Evolutionary conservation across 495 filamentous ascomycete genomes (phyloP).

Genomic region (Penicillium malachiteum): DNA sequence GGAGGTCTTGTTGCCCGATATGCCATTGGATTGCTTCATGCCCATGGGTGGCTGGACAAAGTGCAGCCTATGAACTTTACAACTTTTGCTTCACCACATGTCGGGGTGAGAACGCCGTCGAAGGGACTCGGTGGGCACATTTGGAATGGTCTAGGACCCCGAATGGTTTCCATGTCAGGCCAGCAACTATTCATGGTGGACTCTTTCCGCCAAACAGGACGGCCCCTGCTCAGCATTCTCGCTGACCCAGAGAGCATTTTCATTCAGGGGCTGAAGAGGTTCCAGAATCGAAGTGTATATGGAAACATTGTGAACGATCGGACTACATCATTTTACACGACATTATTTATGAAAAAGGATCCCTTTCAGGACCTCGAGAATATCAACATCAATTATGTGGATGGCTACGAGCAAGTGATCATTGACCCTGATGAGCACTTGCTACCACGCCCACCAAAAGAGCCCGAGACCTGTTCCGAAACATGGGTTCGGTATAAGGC

Average conservation of each 20-base stretch:
- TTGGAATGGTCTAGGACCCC: slow-evolving; percentile 79
- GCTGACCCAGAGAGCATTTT: slow-evolving; percentile 86
- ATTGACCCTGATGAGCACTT: slow-evolving; percentile 67
- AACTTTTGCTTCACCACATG: slow-evolving; percentile 87
- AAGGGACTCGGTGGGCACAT: slow-evolving; percentile 63
- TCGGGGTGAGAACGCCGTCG: slow-evolving; percentile 77
- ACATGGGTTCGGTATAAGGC: slow-evolving; percentile 27
- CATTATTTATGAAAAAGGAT: slow-evolving; percentile 68
- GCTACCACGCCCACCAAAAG: slow-evolving; percentile 36
- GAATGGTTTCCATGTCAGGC: slow-evolving; percentile 75
- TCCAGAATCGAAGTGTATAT: slow-evolving; percentile 73
- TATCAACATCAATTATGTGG: slow-evolving; percentile 67
- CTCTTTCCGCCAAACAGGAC: slow-evolving; percentile 74
- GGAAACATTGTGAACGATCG: slow-evolving; percentile 84
- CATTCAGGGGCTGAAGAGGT: slow-evolving; percentile 71
- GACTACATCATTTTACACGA: slow-evolving; percentile 78
- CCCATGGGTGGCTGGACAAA: slow-evolving; percentile 73
- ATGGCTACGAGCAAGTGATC: slow-evolving; percentile 73
- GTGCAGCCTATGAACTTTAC: slow-evolving; percentile 89
- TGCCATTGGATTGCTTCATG: slow-evolving; percentile 78
- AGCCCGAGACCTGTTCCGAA: slow-evolving; percentile 32
- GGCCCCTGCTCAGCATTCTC: slow-evolving; percentile 75
- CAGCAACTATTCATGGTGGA: slow-evolving; percentile 87
- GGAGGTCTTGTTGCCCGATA: slow-evolving; percentile 88
- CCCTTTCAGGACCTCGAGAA: slow-evolving; percentile 66